Conservation (phyloP, 768 basidiomycete genomes). For the Xerocomellus amylosporus region DNA sequence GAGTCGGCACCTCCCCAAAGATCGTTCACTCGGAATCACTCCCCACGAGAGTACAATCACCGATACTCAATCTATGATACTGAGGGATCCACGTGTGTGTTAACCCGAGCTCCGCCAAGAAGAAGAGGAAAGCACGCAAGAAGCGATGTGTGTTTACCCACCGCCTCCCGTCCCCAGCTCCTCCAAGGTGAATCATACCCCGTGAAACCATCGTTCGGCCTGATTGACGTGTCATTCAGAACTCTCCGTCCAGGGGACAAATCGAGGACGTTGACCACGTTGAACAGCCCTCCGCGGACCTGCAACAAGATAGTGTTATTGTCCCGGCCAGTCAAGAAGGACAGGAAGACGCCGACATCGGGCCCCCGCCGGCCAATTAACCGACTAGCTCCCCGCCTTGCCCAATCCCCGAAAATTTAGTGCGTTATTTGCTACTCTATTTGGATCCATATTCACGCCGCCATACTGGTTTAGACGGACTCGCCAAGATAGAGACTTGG, state of each 20-base stretch:
- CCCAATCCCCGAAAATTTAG: constrained; percentile 18
- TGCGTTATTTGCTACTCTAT: constrained; percentile 6
- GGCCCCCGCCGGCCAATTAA: not conserved
- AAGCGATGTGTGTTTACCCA: constrained; percentile 38
- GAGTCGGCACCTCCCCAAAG: too few species aligned
- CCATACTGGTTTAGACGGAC: constrained; percentile 16
- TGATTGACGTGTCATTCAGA: constrained; percentile 10
- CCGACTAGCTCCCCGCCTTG: constrained; percentile 25
- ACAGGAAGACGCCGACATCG: constrained; percentile 24
- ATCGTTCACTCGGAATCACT: too few species aligned
- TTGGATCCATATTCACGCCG: not conserved
- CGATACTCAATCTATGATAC: too few species aligned
- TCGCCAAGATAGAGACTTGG: constrained; percentile 37
- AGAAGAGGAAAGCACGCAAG: constrained; percentile 60
- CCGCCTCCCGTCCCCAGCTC: constrained; percentile 1
- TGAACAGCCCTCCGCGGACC: constrained; percentile 29
- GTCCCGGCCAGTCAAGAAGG: constrained; percentile 30
- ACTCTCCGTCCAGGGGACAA: not conserved
- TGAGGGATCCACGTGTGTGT: too few species aligned
- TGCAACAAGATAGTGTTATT: constrained; percentile 26
- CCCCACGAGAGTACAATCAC: too few species aligned
- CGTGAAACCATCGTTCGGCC: not conserved
- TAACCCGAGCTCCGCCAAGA: constrained; percentile 41
- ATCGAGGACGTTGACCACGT: constrained; percentile 9
- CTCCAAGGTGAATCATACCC: constrained; percentile 6